Evolutionary conservation across 2,329 filamentous ascomycete species (phyloP).

Genomic region (Trichoderma lentiforme): DNA sequence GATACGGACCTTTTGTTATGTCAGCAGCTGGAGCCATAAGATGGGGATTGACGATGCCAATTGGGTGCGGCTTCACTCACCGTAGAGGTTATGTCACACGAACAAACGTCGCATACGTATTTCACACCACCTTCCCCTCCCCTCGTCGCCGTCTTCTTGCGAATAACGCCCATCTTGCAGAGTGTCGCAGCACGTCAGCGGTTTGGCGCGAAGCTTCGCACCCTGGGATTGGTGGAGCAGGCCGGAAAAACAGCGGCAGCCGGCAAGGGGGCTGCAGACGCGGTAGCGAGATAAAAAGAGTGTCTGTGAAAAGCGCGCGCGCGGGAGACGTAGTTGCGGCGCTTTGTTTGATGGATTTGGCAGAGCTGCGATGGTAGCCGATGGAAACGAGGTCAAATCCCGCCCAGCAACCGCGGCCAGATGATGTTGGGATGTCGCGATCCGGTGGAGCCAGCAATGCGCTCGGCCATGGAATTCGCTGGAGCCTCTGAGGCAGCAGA

Average conservation of each 20-base stretch:
- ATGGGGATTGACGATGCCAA: background rate
- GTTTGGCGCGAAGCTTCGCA: slow-evolving; percentile 15
- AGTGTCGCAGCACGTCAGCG: slow-evolving; percentile 4
- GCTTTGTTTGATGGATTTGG: slow-evolving; percentile 31
- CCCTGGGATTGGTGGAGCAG: slow-evolving; percentile 14
- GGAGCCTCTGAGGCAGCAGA: background rate
- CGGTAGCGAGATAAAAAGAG: slow-evolving; percentile 2
- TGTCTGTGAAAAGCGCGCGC: slow-evolving; percentile 23
- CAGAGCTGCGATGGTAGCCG: slow-evolving; percentile 19
- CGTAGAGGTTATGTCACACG: slow-evolving; percentile 93
- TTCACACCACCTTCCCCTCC: slow-evolving; percentile 87
- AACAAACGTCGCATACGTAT: slow-evolving; percentile 97
- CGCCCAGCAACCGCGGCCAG: slow-evolving; percentile 20
- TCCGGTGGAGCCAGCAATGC: slow-evolving; percentile 18
- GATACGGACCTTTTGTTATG: slow-evolving; percentile 72
- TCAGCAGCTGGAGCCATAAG: slow-evolving; percentile 10
- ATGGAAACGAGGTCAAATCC: slow-evolving; percentile 18
- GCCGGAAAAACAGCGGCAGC: slow-evolving; percentile 16
- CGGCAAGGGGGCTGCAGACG: background rate
- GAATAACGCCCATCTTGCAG: slow-evolving; percentile 78
- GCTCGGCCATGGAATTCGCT: slow-evolving; percentile 15
- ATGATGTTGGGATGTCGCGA: slow-evolving; percentile 19
- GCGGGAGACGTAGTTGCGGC: slow-evolving; percentile 21
- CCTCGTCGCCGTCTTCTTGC: slow-evolving; percentile 86
- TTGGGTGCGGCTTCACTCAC: slow-evolving; percentile 51